Evolutionary conservation across 768 basidiomycete species (phyloP).

Genomic region (Mycena maculata): DNA sequence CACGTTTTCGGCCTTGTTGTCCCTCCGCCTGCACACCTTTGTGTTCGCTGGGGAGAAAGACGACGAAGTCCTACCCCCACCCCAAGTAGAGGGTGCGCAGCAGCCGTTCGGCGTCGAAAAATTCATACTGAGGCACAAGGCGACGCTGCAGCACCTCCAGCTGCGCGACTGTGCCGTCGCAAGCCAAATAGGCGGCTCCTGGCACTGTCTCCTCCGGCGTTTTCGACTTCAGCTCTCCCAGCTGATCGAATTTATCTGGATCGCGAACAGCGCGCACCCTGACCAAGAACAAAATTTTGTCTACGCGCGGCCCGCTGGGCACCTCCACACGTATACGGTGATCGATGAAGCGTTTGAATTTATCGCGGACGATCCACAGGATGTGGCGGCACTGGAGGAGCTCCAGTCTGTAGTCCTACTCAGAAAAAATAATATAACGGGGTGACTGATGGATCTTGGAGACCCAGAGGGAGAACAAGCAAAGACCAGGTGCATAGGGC

Average conservation of each 20-base stretch:
- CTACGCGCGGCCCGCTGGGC: neutral
- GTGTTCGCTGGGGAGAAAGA: conserved; percentile 15
- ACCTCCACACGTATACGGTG: neutral
- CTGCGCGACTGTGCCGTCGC: conserved; percentile 13
- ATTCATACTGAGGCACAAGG: conserved; percentile 14
- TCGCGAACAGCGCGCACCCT: neutral
- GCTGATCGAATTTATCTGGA: conserved; percentile 22
- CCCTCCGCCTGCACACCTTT: neutral
- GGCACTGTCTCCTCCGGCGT: conserved; percentile 17
- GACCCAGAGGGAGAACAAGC: no score
- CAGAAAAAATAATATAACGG: conserved; percentile 2
- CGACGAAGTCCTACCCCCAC: neutral
- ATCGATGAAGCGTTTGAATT: neutral
- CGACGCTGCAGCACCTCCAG: conserved; percentile 11
- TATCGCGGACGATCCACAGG: neutral
- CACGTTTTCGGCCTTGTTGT: conserved; percentile 1
- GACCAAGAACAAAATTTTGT: neutral
- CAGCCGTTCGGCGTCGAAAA: conserved; percentile 2
- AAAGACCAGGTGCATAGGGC: no score
- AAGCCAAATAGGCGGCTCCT: neutral
- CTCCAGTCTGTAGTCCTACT: conserved; percentile 9
- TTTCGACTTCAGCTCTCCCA: neutral
- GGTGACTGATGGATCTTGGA: no score
- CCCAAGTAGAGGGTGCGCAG: neutral
- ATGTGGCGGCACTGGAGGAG: conserved; percentile 5